A percentile compares a stretch with the other conserved stretches of the same genome.
phyloP scores from a whole-genome alignment of 2,329 filamentous ascomycete genomes.

The Tolypocladium endophyticum region DNA sequence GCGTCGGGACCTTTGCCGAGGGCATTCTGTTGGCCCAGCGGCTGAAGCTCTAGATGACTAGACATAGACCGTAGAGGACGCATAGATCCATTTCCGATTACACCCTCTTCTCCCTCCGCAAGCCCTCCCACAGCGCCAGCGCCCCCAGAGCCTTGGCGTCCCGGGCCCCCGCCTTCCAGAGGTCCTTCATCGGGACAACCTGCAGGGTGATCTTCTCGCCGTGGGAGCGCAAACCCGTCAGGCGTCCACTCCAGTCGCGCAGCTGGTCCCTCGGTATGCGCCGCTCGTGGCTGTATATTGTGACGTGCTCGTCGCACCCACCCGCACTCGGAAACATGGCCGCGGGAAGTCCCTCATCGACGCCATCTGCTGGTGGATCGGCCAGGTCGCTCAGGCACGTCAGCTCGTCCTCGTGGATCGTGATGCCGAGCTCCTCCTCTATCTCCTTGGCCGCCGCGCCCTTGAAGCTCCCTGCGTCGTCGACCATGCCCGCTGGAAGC shows the following conservation, averaged over 20 bases:
- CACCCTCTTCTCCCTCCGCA: constrained; percentile 36
- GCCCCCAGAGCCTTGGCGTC: constrained; percentile 52
- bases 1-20: constrained; percentile 68
- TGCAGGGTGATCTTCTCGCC: constrained; percentile 54
- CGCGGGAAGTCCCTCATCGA: constrained; percentile 25
- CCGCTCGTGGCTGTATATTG: constrained; percentile 46
- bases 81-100: constrained; percentile 6
- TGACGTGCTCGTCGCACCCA: constrained; percentile 50
- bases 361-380: constrained; percentile 13
- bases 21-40: constrained; percentile 63
- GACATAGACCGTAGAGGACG: background rate
- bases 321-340: constrained; percentile 49
- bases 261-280: constrained; percentile 38
- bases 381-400: constrained; percentile 42
- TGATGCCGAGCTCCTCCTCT: constrained; percentile 46
- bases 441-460: constrained; percentile 51
- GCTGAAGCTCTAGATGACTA: constrained; percentile 27
- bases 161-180: constrained; percentile 46
- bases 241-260: constrained; percentile 42
- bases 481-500: constrained; percentile 49
- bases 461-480: constrained; percentile 40
- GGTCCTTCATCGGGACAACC: constrained; percentile 42
- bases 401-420: constrained; percentile 36
- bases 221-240: constrained; percentile 46
- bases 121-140: constrained; percentile 46